Evolutionary conservation across 2,329 filamentous ascomycete genomes (phyloP).

Genomic region (Nemania sp.): DNA sequence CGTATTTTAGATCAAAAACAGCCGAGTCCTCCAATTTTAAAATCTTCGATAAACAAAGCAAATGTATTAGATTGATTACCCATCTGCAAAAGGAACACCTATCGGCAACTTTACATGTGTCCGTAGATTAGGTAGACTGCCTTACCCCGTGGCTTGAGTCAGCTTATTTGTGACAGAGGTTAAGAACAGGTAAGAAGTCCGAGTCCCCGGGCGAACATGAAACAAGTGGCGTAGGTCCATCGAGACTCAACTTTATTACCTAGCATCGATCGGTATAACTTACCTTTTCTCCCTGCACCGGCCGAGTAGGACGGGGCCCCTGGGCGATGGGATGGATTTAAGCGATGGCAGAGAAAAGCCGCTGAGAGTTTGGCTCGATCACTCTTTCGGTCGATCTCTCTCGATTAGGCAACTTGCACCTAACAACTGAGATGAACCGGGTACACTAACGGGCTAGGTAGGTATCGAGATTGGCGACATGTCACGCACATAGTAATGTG

Average conservation of each 20-base stretch:
- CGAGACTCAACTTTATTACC: neutral
- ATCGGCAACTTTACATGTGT: constrained; percentile 13
- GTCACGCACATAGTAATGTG: constrained; percentile 12
- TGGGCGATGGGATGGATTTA: constrained; percentile 6
- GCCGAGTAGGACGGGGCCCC: constrained; percentile 1
- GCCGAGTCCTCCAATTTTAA: constrained; percentile 25
- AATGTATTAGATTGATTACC: neutral
- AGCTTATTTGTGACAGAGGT: constrained; percentile 29
- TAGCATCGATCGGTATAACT: neutral
- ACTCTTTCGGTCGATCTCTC: constrained; percentile 26
- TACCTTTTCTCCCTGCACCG: neutral
- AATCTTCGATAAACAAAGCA: neutral
- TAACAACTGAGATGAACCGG: neutral
- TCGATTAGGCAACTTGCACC: constrained; percentile 18
- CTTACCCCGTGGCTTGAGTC: constrained; percentile 25
- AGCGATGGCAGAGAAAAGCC: constrained; percentile 9
- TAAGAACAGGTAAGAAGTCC: constrained; percentile 13
- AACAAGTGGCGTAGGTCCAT: constrained; percentile 32
- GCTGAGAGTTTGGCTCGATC: neutral
- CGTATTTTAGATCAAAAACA: constrained; percentile 4
- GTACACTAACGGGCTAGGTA: neutral
- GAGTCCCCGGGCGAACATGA: constrained; percentile 24
- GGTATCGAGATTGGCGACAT: constrained; percentile 2
- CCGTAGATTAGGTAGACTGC: neutral
- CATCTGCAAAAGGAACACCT: neutral